Evolutionary conservation across 2,329 filamentous ascomycete genomes (phyloP), one percentile per base, ranked within the genome.

Genomic region (Elsinoe australis): DNA sequence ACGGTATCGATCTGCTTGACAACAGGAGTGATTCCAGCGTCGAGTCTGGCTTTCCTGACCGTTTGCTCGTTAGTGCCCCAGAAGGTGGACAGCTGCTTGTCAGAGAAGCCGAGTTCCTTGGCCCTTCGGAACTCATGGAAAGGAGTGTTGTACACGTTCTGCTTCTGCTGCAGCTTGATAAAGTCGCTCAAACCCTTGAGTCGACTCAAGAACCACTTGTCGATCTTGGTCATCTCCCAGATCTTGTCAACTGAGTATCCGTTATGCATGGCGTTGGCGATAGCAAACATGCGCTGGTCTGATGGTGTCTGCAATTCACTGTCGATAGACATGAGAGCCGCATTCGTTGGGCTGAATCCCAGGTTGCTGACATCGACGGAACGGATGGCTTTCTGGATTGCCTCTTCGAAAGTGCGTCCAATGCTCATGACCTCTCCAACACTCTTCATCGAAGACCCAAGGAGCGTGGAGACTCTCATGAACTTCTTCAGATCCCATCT

Each of bases 401-500:
- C 92, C 69, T 98, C 92, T 68, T 98, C 92, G 58, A 98, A 98
- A 0, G 86, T 94, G 56, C 92, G 76, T 50, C 92, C 92, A 57
- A 98, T 95, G 61, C 85, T 90, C 92, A 98, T 96, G 56, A 98
- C 92, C 66, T 98, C 92, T 62, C 92, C 92, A 47, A 98, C 89
- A 78, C 87, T 95, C 82, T 96, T 98, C 92, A 98, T 98, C 9
- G 90, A 95, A 2, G 92, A 96, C 22, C 89, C 90, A 18, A 98
- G 83, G 62, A 94, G 84, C 1, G 89, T 96, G 3, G 90, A 96
- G 17, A 96, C 92, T 56, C 92, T 82, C 21, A 87, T 94, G 69
- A 98, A 98, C 71, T 98, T 98, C 76, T 96, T 96, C 62, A 98
- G 70, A 70, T 98, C 92, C 92, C 92, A 98, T 58, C 92, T 80